These are phyloP conservation scores for Hanseniaspora hatyaiensis DNA, from an alignment of 805 yeast genomes.

Conservation along the genomic window DNA sequence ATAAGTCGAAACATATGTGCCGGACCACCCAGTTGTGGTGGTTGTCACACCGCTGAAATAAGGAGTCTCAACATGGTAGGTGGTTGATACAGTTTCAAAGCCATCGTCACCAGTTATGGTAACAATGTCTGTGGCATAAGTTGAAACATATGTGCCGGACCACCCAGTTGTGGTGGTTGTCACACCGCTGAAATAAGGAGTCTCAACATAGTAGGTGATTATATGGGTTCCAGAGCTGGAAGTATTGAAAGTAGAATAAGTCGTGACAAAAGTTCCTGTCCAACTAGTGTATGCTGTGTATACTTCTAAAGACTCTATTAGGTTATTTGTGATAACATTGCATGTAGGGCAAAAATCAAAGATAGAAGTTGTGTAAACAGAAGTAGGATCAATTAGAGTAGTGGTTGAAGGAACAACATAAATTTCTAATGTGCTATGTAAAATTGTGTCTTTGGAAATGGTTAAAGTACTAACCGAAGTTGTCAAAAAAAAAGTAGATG, in stretches of 20 bases:
- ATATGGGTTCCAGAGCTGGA: slow-evolving; percentile 2
- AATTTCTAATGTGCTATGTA: neutral
- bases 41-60: neutral
- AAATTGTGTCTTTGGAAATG: neutral
- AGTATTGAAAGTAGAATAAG: slow-evolving; percentile 6
- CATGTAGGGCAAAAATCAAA: slow-evolving; percentile 13
- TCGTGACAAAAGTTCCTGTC: slow-evolving; percentile 3
- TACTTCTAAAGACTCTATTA: slow-evolving; percentile 1
- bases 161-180: slow-evolving; percentile 1
- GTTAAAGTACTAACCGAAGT: slow-evolving; percentile 15
- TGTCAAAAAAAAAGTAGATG: slow-evolving; percentile 16
- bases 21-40: slow-evolving; percentile 3
- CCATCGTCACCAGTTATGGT: slow-evolving; percentile 18
- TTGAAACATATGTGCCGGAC: slow-evolving; percentile 4
- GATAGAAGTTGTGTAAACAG: neutral
- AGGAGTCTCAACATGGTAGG: slow-evolving; percentile 19
- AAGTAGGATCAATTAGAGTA: slow-evolving; percentile 1
- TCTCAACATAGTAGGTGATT: slow-evolving; percentile 5
- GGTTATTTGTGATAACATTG: no score
- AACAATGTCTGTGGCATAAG: slow-evolving; percentile 16
- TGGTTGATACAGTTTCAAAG: slow-evolving; percentile 15
- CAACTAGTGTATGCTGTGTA: slow-evolving; percentile 10
- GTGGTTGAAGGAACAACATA: slow-evolving; percentile 2
- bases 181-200: neutral
- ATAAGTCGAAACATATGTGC: neutral